A percentile compares a stretch with the other conserved stretches of the same genome.
Conservation (phyloP, 1,284 basidiomycete species). For the Phaffia rhodozyma region DNA sequence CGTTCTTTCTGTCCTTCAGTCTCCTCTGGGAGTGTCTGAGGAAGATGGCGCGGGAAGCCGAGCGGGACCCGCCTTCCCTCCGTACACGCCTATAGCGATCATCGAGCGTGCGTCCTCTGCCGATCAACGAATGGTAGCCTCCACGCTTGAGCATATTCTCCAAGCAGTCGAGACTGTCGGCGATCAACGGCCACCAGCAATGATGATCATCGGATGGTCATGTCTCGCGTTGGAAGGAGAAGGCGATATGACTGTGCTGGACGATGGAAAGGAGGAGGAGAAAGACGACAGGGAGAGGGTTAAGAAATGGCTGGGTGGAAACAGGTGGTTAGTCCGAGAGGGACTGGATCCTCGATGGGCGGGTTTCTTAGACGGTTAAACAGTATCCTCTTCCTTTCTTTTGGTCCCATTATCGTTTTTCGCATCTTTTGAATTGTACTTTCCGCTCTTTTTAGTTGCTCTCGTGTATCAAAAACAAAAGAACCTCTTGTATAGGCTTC, state of each 20-base stretch:
- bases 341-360: conserved; percentile 5
- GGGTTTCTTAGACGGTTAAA: no score
- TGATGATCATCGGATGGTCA: conserved; percentile 91
- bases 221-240: conserved; percentile 42
- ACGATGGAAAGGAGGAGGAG: conserved; percentile 28
- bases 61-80: conserved; percentile 56
- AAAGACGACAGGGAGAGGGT: conserved; percentile 29
- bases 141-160: conserved; percentile 62
- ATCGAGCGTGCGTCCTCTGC: conserved; percentile 85
- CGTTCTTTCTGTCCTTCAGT: conserved; percentile 52
- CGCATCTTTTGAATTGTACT: no score
- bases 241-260: conserved; percentile 42
- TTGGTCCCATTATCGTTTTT: no score
- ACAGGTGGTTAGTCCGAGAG: conserved; percentile 25
- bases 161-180: conserved; percentile 59
- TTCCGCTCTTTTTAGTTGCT: no score
- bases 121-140: conserved; percentile 75
- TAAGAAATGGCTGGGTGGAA: conserved; percentile 28
- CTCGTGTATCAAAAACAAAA: no score
- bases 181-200: conserved; percentile 85
- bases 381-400: no score
- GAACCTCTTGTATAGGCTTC: no score
- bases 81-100: conserved; percentile 71
- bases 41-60: conserved; percentile 22
- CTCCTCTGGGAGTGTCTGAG: conserved; percentile 9